These are phyloP conservation scores for Lecanicillium sp. DNA, from an alignment of 2,329 filamentous ascomycete species.

Conservation along the genomic window DNA sequence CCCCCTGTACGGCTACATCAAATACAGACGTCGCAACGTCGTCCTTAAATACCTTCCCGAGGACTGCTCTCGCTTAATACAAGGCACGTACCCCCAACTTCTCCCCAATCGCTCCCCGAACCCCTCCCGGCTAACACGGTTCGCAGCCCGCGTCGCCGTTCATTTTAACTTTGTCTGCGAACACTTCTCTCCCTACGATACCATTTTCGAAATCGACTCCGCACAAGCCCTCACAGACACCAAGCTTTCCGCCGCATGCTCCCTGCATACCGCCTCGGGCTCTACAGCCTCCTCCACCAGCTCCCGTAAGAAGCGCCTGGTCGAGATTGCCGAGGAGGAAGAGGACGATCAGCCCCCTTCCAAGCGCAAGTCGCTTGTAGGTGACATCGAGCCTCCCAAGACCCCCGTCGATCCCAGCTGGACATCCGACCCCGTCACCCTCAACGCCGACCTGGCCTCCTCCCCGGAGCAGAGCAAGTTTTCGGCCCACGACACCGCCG, in stretches of 20 bases:
- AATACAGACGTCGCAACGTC: conserved; percentile 84
- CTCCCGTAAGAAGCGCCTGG: conserved; percentile 68
- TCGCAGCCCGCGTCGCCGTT: conserved; percentile 70
- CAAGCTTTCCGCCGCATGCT: conserved; percentile 80
- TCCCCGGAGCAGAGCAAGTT: conserved; percentile 47
- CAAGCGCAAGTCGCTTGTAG: conserved; percentile 52
- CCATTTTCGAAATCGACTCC: conserved; percentile 67
- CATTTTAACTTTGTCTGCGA: conserved; percentile 64
- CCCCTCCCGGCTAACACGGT: background rate
- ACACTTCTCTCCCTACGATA: conserved; percentile 78
- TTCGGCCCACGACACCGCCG: conserved; percentile 36
- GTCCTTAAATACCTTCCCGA: conserved; percentile 90
- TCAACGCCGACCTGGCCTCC: conserved; percentile 47
- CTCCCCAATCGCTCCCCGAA: background rate
- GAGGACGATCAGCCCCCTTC: conserved; percentile 63
- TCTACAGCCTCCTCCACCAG: conserved; percentile 81
- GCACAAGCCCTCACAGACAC: conserved; percentile 81
- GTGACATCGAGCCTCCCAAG: conserved; percentile 33
- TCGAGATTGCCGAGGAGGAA: conserved; percentile 91
- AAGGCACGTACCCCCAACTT: conserved; percentile 57
- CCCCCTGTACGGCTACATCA: conserved; percentile 85
- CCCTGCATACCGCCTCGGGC: conserved; percentile 78
- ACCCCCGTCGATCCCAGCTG: conserved; percentile 23
- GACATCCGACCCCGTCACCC: conserved; percentile 34
- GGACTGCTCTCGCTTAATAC: conserved; percentile 80